Conservation (phyloP, 2,329 filamentous ascomycete species). For the Scytalidium sp. region DNA sequence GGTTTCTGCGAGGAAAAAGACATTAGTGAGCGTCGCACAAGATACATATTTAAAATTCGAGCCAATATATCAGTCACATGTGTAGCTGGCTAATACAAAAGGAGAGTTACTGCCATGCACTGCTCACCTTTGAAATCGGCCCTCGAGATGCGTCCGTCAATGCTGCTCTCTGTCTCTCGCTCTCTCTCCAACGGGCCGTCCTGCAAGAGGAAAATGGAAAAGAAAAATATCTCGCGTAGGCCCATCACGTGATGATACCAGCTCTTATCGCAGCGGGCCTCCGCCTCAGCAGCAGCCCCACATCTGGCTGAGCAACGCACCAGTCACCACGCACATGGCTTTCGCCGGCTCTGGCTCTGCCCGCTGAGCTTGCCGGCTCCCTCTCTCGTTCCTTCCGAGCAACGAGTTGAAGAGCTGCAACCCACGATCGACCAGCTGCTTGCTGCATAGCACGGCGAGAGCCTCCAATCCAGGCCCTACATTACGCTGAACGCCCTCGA, state of each 20-base stretch:
- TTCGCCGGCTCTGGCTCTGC: neutral
- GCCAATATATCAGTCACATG: too few species aligned
- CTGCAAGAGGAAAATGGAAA: too few species aligned
- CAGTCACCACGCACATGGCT: neutral
- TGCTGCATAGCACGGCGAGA: neutral
- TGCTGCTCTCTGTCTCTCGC: neutral
- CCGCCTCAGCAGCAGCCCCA: neutral
- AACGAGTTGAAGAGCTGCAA: neutral
- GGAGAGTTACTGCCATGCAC: too few species aligned
- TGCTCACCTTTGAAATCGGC: too few species aligned
- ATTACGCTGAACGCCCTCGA: neutral
- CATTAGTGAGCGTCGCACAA: too few species aligned
- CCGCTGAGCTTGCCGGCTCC: neutral
- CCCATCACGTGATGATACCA: neutral
- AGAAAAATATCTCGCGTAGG: neutral
- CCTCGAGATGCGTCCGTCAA: too few species aligned
- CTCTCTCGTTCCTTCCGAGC: neutral
- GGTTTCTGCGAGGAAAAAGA: conserved; percentile 2
- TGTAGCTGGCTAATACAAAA: too few species aligned
- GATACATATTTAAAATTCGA: too few species aligned
- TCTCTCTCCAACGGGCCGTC: too few species aligned
- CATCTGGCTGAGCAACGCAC: neutral
- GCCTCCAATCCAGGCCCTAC: neutral
- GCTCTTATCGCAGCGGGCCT: neutral
- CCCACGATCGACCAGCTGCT: neutral